Evolutionary conservation across 305 asterid genomes (phyloP).

Genomic region (Fraxinus sp.): DNA sequence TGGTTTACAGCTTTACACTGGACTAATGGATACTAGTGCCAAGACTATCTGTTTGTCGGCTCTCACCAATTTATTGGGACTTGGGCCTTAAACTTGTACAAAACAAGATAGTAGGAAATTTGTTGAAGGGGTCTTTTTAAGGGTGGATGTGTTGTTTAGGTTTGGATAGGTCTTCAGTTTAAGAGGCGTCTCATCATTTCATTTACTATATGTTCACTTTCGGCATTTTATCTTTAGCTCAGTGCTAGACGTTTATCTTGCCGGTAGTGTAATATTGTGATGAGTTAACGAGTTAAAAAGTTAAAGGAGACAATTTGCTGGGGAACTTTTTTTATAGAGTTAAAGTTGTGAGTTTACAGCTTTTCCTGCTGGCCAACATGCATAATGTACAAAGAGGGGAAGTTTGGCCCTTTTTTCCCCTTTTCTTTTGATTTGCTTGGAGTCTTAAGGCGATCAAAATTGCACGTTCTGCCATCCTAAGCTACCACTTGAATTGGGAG

Average conservation of each 20-base stretch:
- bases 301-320: not conserved
- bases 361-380: not conserved
- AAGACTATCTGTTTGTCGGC: not conserved
- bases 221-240: not conserved
- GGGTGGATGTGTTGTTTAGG: not conserved
- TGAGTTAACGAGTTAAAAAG: constrained; percentile 4
- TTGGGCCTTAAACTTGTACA: not conserved
- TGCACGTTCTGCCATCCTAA: not conserved
- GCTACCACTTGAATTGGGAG: not conserved
- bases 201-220: not conserved
- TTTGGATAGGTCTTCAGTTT: not conserved
- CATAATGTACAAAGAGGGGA: not conserved
- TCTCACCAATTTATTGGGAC: not conserved
- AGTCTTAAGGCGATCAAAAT: not conserved
- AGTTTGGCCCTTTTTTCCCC: not conserved
- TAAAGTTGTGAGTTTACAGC: not conserved
- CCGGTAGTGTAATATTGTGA: not conserved
- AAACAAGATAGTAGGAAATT: not conserved
- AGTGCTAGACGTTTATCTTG: not conserved
- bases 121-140: not conserved
- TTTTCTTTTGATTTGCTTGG: not conserved
- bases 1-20: not conserved
- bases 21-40: not conserved
- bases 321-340: not conserved
- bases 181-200: constrained; percentile 9